A percentile compares a stretch with the other conserved stretches of the same genome.
phyloP scores from a whole-genome alignment of 768 basidiomycete species.

The Pisolithus microcarpus region DNA sequence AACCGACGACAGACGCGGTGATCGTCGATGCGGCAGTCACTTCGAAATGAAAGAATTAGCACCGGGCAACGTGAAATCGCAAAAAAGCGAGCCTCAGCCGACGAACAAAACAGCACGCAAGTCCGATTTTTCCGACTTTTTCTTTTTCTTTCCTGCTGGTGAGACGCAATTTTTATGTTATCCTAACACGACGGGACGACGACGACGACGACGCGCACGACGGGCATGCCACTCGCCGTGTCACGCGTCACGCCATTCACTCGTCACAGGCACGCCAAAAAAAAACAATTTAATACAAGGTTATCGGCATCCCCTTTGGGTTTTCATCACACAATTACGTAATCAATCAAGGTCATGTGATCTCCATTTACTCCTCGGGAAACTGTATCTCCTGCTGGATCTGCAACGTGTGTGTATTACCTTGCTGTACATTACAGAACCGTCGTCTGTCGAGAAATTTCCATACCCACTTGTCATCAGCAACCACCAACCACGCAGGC shows the following conservation, averaged over 20 bases:
- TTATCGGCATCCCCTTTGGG: too few species aligned
- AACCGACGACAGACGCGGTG: neutral
- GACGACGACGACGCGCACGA: neutral
- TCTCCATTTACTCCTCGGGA: neutral
- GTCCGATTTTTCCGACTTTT: neutral
- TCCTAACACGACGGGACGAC: too few species aligned
- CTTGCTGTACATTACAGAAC: neutral
- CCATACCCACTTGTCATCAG: neutral
- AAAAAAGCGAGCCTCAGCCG: neutral
- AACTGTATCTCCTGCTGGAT: neutral
- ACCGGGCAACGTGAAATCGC: slow-evolving; percentile 2
- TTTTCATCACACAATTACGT: neutral
- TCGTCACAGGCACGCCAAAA: slow-evolving; percentile 28
- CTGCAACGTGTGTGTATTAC: slow-evolving; percentile 2
- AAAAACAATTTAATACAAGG: neutral
- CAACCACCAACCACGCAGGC: slow-evolving; percentile 2
- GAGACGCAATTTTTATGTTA: too few species aligned
- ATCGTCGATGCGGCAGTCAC: slow-evolving; percentile 5
- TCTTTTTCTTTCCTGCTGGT: neutral
- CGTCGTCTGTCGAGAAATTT: slow-evolving; percentile 3
- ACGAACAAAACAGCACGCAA: neutral
- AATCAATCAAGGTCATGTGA: neutral
- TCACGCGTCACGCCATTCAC: slow-evolving; percentile 14
- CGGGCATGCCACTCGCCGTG: neutral
- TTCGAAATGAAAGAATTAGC: slow-evolving; percentile 6